A percentile compares a stretch with the other conserved stretches of the same genome.
These are phyloP conservation scores for Neurospora hispaniola DNA, from an alignment of 495 filamentous ascomycete species.

Conservation along the genomic window DNA sequence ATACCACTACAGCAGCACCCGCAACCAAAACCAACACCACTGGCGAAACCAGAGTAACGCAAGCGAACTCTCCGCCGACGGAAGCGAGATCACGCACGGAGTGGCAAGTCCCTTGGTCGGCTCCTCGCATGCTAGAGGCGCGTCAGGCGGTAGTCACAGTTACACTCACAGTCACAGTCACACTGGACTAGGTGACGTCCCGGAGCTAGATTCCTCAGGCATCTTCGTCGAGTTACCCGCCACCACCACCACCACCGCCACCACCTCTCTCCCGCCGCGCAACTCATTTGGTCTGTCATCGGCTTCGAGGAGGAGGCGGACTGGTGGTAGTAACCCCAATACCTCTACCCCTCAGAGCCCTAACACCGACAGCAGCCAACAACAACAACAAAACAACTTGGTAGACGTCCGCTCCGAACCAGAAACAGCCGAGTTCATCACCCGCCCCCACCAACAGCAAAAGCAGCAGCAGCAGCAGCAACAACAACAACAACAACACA, in stretches of 20 bases:
- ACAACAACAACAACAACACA: neutral
- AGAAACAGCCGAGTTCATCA: neutral
- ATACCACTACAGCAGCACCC: conserved; percentile 5
- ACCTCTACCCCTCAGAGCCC: neutral
- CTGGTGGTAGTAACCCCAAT: neutral
- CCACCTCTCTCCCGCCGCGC: neutral
- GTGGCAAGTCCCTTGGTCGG: conserved; percentile 3
- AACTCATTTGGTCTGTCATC: neutral
- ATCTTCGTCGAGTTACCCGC: conserved; percentile 13
- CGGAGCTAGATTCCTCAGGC: conserved; percentile 19
- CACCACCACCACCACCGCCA: neutral
- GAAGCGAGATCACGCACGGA: conserved; percentile 18
- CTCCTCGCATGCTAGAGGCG: neutral
- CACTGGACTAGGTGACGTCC: neutral
- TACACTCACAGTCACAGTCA: neutral
- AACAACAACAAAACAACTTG: neutral
- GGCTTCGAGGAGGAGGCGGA: neutral
- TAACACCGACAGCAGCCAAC: neutral
- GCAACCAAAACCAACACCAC: conserved; percentile 9
- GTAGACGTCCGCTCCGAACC: neutral
- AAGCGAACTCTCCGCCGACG: conserved; percentile 29
- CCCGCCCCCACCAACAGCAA: neutral
- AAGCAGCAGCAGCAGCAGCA: neutral
- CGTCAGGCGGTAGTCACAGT: neutral
- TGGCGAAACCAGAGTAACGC: conserved; percentile 27